Percentiles rank a stretch among this genome's conserved stretches.
These are phyloP conservation scores for Colletotrichum caudatum DNA, from an alignment of 2,329 filamentous ascomycete species.

Conservation along the genomic window DNA sequence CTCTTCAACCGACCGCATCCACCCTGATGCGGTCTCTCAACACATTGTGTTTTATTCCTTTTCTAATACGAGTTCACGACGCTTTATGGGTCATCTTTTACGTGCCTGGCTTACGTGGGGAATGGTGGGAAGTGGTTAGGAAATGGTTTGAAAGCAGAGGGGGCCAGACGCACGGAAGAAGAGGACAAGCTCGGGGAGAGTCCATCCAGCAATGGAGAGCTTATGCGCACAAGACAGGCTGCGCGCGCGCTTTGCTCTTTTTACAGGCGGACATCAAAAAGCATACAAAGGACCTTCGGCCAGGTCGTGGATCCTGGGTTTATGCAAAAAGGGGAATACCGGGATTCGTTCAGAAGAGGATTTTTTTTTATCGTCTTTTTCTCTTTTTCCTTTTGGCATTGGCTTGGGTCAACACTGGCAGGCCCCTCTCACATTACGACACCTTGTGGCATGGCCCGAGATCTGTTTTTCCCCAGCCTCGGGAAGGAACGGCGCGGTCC, in stretches of 20 bases:
- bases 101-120: slow-evolving; percentile 32
- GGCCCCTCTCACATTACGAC: slow-evolving; percentile 9
- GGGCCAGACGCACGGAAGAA: slow-evolving; percentile 28
- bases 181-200: slow-evolving; percentile 25
- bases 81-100: slow-evolving; percentile 37
- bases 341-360: slow-evolving; percentile 38
- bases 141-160: slow-evolving; percentile 15
- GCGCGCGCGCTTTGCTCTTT: slow-evolving; percentile 28
- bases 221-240: slow-evolving; percentile 14
- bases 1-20: slow-evolving; percentile 35
- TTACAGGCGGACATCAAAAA: slow-evolving; percentile 30
- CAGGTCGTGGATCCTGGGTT: slow-evolving; percentile 33
- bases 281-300: slow-evolving; percentile 36
- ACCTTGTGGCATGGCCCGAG: neutral
- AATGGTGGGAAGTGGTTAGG: neutral
- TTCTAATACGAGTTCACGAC: slow-evolving; percentile 43
- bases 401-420: slow-evolving; percentile 22
- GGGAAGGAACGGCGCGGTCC: slow-evolving; percentile 12
- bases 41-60: slow-evolving; percentile 35
- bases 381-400: slow-evolving; percentile 25
- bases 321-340: slow-evolving; percentile 33
- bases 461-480: neutral
- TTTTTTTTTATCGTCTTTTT: slow-evolving; percentile 25
- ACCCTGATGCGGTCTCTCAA: slow-evolving; percentile 26
- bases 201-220: slow-evolving; percentile 36